Base-by-base conservation (phyloP, 129 eudicot genomes). In the Tagetes erecta region DNA sequence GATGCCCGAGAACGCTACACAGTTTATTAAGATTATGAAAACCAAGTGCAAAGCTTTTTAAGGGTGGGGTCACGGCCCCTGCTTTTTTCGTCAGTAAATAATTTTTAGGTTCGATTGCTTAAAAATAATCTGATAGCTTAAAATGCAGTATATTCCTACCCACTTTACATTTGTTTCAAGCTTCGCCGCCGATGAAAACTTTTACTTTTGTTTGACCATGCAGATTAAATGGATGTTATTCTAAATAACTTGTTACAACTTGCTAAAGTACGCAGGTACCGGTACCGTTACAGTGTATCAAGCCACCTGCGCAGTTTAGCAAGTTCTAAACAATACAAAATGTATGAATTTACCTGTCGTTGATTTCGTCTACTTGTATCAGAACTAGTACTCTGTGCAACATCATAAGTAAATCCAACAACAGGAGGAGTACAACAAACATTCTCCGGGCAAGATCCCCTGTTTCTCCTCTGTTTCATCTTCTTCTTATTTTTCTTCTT, bases 391-490 rank as follows among this genome's bases (percentile, higher is more conserved):
- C 59, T 83, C 10, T 79, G 83, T 31, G 78, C 82, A 72, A 84
- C 87, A 39, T 84, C 87, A 37, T 57, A 84, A 1, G 80, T 64
- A 73, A 76, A 76, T 45, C 87, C 84, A 35, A 84, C 64, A 3
- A 69, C 72, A 0, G 87, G 84, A 41, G 87, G 87, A 80, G 84
- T 51, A 76, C 84, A 84, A 55, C 87, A 84, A 41, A 80, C 83
- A 74, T 78, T 74, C 20, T 63, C 86, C 5, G 75, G 74, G 52
- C 77, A 30, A 6, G 76, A 67, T 51, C 69, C 68, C 64, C 68
- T 78, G 57, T 64, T 83, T 44, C 51, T 83, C 69, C 67, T 68
- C 45, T 64, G 81, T 62, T 78, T 82, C 68, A 73, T 73, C 80
- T 73, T 78, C 6, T 44, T 76, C 72, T 14, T 78, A 3, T 44